A percentile compares a stretch with the other conserved stretches of the same genome.
These are phyloP conservation scores for Plasmodium inui DNA, from an alignment of 169 alveolate species.

Conservation along the genomic window DNA sequence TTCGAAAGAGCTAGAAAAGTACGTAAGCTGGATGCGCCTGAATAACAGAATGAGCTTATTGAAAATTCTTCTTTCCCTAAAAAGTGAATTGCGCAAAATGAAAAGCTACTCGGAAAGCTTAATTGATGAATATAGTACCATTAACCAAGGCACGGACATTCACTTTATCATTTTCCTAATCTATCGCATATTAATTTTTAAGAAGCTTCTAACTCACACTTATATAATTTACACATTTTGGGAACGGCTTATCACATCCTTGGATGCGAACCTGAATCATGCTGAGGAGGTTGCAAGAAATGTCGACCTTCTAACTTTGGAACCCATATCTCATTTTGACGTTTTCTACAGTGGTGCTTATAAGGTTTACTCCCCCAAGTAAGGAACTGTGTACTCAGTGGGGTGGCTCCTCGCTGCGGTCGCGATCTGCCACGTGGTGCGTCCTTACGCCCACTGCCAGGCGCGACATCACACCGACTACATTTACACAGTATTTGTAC, in stretches of 20 bases:
- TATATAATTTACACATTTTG: conserved; percentile 50
- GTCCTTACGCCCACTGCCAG: neutral
- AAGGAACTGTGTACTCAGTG: neutral
- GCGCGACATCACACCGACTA: neutral
- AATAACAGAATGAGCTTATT: conserved; percentile 58
- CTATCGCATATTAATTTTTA: conserved; percentile 64
- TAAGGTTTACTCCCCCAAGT: conserved; percentile 65
- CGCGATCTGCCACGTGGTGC: neutral
- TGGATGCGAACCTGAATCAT: conserved; percentile 23
- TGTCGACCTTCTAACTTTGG: conserved; percentile 14
- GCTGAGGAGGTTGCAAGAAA: neutral
- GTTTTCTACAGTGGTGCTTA: conserved; percentile 45
- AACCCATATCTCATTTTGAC: conserved; percentile 33
- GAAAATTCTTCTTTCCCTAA: conserved; percentile 17
- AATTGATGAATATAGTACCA: conserved; percentile 37
- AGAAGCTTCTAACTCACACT: conserved; percentile 60
- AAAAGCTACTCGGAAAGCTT: conserved; percentile 36
- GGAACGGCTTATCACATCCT: conserved; percentile 44
- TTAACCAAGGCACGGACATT: conserved; percentile 46
- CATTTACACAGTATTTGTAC: neutral
- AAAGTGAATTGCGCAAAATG: conserved; percentile 48
- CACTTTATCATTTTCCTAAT: conserved; percentile 63
- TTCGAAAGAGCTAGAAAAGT: conserved; percentile 48
- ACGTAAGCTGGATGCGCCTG: conserved; percentile 76
- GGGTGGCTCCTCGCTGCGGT: neutral